A percentile compares a stretch with the other conserved stretches of the same genome.
Conservation (phyloP, 768 basidiomycete species). For the Boletus pseudopeckii region DNA sequence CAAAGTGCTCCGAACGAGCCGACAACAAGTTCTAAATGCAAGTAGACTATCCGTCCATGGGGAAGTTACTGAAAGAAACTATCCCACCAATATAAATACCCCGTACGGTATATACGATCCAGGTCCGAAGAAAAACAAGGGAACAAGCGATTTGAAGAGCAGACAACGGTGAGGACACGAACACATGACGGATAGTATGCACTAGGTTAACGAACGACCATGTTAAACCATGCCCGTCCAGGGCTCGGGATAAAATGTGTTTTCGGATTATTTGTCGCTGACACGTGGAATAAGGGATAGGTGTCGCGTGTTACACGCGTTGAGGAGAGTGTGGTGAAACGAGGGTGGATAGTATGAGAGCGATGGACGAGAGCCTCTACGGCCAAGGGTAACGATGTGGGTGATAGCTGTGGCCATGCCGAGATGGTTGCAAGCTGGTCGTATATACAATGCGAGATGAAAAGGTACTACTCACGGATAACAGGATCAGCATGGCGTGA, state of each 20-base stretch:
- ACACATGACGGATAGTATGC: constrained; percentile 1
- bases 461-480: not conserved
- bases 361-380: not conserved
- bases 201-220: not conserved
- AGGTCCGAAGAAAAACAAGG: not conserved
- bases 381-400: not conserved
- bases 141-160: not conserved
- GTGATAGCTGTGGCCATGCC: not conserved
- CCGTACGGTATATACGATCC: not conserved
- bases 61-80: not conserved
- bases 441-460: constrained; percentile 6
- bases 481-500: not conserved
- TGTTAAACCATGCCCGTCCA: not conserved
- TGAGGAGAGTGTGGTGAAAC: not conserved
- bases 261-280: constrained; percentile 14
- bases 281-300: not conserved
- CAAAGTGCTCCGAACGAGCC: constrained; percentile 2
- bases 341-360: not conserved
- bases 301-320: not conserved
- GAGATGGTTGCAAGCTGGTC: not conserved
- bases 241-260: not conserved
- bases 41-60: not conserved
- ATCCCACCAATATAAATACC: not conserved
- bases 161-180: constrained; percentile 1
- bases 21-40: not conserved